Evolutionary conservation across 2,329 filamentous ascomycete species (phyloP).

Genomic region (Tolypocladium endophyticum): DNA sequence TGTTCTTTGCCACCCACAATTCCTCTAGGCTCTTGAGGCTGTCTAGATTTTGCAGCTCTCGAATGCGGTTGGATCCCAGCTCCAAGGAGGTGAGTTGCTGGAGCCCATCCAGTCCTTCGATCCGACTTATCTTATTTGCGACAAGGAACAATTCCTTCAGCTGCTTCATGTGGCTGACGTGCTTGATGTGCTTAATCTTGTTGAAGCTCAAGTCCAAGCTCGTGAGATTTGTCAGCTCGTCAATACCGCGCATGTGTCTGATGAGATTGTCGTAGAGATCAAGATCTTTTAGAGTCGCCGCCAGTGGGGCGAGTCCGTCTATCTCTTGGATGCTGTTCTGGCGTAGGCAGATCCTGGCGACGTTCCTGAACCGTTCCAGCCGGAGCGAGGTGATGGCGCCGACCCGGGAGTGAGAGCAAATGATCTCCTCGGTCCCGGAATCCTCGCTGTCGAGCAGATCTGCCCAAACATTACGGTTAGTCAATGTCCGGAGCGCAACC

Average conservation of each 20-base stretch:
- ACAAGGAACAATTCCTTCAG: constrained; percentile 84
- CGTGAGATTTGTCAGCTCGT: constrained; percentile 64
- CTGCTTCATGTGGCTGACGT: constrained; percentile 65
- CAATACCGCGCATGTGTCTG: constrained; percentile 73
- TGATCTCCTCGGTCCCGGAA: constrained; percentile 63
- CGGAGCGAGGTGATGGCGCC: constrained; percentile 64
- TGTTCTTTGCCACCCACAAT: constrained; percentile 94
- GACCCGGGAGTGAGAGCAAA: constrained; percentile 81
- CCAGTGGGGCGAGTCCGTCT: constrained; percentile 58
- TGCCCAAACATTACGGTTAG: constrained; percentile 18
- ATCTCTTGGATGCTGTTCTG: constrained; percentile 83
- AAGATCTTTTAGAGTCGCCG: constrained; percentile 63
- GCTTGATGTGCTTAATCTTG: constrained; percentile 97
- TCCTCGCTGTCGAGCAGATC: constrained; percentile 53
- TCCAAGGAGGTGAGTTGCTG: constrained; percentile 73
- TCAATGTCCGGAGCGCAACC: background rate
- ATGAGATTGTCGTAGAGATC: constrained; percentile 97
- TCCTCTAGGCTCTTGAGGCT: constrained; percentile 69
- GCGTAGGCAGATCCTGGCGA: constrained; percentile 73
- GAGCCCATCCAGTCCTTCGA: constrained; percentile 73
- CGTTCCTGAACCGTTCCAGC: constrained; percentile 73
- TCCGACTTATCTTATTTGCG: constrained; percentile 83
- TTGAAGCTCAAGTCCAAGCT: constrained; percentile 92
- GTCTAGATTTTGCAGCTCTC: constrained; percentile 79
- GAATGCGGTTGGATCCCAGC: constrained; percentile 83